Conservation (phyloP, 192 early-diverging fungal species). For the Chytriomyces hyalinus region DNA sequence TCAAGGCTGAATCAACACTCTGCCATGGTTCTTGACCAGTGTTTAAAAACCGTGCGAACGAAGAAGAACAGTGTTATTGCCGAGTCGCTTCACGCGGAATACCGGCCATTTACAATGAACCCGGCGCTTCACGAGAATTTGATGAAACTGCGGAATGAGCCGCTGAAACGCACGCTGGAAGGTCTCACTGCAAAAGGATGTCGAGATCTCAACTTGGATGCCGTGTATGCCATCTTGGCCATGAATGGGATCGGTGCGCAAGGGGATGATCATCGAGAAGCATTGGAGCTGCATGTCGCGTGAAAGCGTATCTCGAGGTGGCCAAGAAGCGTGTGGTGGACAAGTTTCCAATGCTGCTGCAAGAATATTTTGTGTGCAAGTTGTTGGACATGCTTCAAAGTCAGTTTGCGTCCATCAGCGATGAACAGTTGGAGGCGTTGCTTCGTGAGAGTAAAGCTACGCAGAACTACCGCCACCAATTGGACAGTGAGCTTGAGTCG, state of each 20-base stretch:
- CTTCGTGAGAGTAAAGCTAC: neutral
- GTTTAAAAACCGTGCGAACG: no score
- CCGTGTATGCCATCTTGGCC: neutral
- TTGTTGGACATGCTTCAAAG: neutral
- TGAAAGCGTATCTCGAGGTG: neutral
- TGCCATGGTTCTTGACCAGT: no score
- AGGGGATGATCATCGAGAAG: neutral
- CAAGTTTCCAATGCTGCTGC: conserved; percentile 8
- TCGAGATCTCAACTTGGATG: neutral
- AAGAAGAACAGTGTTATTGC: no score
- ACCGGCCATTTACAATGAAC: neutral
- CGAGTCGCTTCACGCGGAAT: neutral
- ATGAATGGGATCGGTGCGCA: neutral
- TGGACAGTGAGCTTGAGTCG: neutral
- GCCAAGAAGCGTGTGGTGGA: neutral
- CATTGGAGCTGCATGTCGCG: neutral
- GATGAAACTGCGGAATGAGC: neutral
- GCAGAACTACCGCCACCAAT: neutral
- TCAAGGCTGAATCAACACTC: no score
- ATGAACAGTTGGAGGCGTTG: neutral
- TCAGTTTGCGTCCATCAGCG: neutral
- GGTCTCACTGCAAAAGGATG: neutral
- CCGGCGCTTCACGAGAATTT: neutral
- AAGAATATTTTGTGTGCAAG: conserved; percentile 19
- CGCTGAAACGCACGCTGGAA: neutral